These are phyloP conservation scores for Kodamaea fungicola DNA, from an alignment of 1,139 yeast genomes.

Conservation along the genomic window DNA sequence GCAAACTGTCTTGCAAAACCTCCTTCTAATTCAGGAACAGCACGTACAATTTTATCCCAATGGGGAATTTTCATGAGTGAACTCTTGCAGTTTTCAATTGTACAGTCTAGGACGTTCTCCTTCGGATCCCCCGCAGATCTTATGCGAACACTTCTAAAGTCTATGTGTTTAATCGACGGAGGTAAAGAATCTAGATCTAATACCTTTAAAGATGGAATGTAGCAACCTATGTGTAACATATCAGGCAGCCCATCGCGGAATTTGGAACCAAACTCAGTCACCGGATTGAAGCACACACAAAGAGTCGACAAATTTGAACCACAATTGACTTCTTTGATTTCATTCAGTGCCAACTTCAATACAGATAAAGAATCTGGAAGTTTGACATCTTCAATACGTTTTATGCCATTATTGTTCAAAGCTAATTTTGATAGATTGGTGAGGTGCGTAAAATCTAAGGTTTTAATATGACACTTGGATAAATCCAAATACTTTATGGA, in stretches of 20 bases:
- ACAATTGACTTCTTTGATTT: background rate
- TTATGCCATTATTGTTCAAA: background rate
- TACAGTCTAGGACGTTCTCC: background rate
- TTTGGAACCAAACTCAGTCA: background rate
- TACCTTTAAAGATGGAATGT: conserved; percentile 1
- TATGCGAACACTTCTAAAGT: background rate
- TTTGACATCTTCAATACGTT: background rate
- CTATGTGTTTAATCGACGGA: background rate
- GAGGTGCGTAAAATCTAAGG: background rate
- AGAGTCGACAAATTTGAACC: background rate
- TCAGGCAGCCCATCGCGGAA: conserved; percentile 2
- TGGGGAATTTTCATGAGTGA: conserved; percentile 1
- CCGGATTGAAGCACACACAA: conserved; percentile 1
- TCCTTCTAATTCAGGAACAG: background rate
- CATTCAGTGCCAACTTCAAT: conserved; percentile 1
- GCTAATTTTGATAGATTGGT: background rate
- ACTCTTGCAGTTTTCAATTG: background rate
- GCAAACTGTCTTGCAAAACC: background rate
- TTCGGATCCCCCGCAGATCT: background rate
- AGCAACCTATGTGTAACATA: conserved; percentile 3
- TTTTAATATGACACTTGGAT: background rate
- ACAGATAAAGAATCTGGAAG: background rate
- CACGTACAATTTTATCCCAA: background rate
- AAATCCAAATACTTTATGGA: conserved; percentile 1
- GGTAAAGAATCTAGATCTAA: conserved; percentile 1